phyloP scores from a whole-genome alignment of 345 rosid species.

The Kernera saxatilis region DNA sequence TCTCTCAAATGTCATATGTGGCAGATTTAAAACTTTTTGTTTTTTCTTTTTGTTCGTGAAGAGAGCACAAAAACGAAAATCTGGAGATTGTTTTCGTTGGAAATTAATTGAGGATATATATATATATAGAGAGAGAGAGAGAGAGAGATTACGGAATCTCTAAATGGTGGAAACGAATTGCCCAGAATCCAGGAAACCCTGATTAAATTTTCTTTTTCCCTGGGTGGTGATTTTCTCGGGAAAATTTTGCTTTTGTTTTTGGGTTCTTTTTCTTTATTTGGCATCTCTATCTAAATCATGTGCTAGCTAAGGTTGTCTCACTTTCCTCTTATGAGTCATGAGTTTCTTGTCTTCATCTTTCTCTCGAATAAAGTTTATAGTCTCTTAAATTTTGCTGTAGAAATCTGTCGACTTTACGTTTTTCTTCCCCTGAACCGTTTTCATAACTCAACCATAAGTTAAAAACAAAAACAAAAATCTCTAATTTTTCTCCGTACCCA shows the following conservation, averaged over 20 bases:
- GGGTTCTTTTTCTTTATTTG: constrained; percentile 19
- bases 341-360: constrained; percentile 33
- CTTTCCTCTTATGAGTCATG: constrained; percentile 28
- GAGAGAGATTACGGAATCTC: constrained; percentile 13
- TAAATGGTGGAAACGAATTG: constrained; percentile 43
- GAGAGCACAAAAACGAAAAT: background rate
- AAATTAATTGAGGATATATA: constrained; percentile 27
- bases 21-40: background rate
- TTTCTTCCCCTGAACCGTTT: constrained; percentile 1
- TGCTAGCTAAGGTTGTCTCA: constrained; percentile 30
- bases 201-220: constrained; percentile 12
- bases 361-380: constrained; percentile 23
- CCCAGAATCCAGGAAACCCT: constrained; percentile 43
- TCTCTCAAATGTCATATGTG: background rate
- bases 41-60: background rate
- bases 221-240: constrained; percentile 21
- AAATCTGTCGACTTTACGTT: constrained; percentile 3
- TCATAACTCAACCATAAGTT: background rate
- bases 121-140: constrained; percentile 5
- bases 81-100: constrained; percentile 5
- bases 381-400: constrained; percentile 10
- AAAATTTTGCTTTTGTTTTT: background rate
- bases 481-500: background rate
- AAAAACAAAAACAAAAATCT: background rate
- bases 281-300: constrained; percentile 25